Evolutionary conservation across 1,284 basidiomycete genomes (phyloP), one percentile per base, ranked within the genome.

Genomic region (Xerocomus nothofagi): DNA sequence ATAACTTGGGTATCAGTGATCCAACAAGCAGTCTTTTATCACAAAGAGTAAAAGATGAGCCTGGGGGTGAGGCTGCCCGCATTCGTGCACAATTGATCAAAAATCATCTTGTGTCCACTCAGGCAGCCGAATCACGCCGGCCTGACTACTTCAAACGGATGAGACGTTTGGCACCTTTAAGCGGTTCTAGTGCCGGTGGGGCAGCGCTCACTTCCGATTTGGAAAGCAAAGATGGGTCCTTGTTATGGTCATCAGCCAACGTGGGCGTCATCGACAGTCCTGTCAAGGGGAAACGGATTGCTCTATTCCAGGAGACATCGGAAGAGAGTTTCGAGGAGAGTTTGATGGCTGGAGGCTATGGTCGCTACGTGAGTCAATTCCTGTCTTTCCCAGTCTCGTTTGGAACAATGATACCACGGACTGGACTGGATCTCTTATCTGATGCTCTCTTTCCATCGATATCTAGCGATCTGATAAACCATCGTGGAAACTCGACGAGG

Each of bases 251-350:
- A 51, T 59, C 69, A 49, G 61, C 71, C 3, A 68, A 71, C 21
- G 68, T 87, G 23, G 84, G 84, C 12, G 80, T 88, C 31, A 76
- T 74, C 54, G 80, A 83, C 54, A 87, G 80, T 57, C 86, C 87
- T 0, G 65, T 73, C 44, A 87, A 84, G 67, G 88, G 87, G 1
- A 72, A 87, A 44, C 73, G 86, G 46, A 68, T 89, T 32, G 82
- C 81, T 56, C 64, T 90, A 29, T 88, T 90, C 65, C 86, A 87
- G 64, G 84, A 86, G 67, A 88, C 87, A 0, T 86, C 84, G 8
- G 86, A 87, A 47, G 87, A 88, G 68, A 88, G 85, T 61, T 89
- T 90, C 57, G 86, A 88, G 61, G 84, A 88, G 67, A 85, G 84
- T 56, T 66, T 88, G 33, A 85, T 88, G 78, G 85, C 84, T 23